These are phyloP conservation scores for Penicillium sp. DNA, from an alignment of 2,329 filamentous ascomycete genomes.

Conservation along the genomic window DNA sequence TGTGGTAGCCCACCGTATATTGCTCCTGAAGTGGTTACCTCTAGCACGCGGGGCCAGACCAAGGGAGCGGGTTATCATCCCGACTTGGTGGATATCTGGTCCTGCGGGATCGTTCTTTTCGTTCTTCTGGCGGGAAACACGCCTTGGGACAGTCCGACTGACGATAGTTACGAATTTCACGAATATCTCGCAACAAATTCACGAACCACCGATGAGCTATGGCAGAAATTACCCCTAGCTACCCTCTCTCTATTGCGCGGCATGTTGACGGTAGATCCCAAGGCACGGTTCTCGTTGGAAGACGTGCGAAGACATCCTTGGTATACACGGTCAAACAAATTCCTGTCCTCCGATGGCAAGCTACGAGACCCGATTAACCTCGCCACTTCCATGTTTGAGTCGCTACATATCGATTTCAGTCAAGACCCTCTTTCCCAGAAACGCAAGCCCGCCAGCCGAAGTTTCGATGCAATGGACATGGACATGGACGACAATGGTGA, in stretches of 20 bases:
- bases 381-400: constrained; percentile 94
- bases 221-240: constrained; percentile 74
- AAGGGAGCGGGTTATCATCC: constrained; percentile 58
- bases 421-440: constrained; percentile 63
- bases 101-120: constrained; percentile 96
- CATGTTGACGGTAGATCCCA: constrained; percentile 84
- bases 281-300: constrained; percentile 79
- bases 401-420: constrained; percentile 84
- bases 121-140: constrained; percentile 95
- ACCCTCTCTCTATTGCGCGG: constrained; percentile 83
- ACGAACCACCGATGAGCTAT: constrained; percentile 82
- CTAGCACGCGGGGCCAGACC: constrained; percentile 55
- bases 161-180: constrained; percentile 84
- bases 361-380: constrained; percentile 79
- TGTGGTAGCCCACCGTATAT: constrained; percentile 98
- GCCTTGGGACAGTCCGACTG: constrained; percentile 92
- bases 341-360: constrained; percentile 74
- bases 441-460: constrained; percentile 40
- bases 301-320: constrained; percentile 90
- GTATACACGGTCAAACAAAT: constrained; percentile 83
- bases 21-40: constrained; percentile 80
- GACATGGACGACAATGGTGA: constrained; percentile 55
- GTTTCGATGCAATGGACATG: constrained; percentile 69
- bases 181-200: constrained; percentile 82
- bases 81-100: constrained; percentile 92